Conservation (phyloP, 805 yeast genomes). For the Cephaloascus albidus region DNA sequence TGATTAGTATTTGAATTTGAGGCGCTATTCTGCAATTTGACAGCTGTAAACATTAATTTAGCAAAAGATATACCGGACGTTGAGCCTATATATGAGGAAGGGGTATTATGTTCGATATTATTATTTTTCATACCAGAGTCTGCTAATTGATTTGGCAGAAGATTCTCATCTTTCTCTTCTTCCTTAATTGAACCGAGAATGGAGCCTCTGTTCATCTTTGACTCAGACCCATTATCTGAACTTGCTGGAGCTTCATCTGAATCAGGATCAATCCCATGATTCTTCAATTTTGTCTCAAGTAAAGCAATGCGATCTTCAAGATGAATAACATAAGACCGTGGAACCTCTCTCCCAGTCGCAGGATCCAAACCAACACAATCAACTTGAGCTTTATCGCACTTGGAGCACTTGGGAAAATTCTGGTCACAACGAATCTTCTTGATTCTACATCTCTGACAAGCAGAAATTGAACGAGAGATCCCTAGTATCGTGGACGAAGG, state of each 20-base stretch:
- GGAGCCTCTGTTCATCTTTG: slow-evolving; percentile 1
- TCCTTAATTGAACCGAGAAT: background rate
- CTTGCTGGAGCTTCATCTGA: slow-evolving; percentile 2
- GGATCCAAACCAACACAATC: slow-evolving; percentile 84
- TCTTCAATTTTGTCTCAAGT: slow-evolving; percentile 42
- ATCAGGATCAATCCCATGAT: slow-evolving; percentile 28
- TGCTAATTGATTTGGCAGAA: background rate
- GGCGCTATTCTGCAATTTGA: slow-evolving; percentile 35
- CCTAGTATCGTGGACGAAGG: slow-evolving; percentile 14
- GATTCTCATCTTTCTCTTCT: background rate
- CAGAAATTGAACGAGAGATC: slow-evolving; percentile 61
- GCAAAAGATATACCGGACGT: slow-evolving; percentile 50
- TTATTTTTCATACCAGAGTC: background rate
- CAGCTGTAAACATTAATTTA: slow-evolving; percentile 67
- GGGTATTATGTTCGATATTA: background rate
- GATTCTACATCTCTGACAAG: slow-evolving; percentile 74
- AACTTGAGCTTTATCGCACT: slow-evolving; percentile 52
- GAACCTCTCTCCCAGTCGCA: slow-evolving; percentile 79
- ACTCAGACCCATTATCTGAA: background rate
- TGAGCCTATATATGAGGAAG: too few relatives aligned
- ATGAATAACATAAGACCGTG: slow-evolving; percentile 68
- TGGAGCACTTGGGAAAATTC: slow-evolving; percentile 56
- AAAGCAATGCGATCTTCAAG: slow-evolving; percentile 55
- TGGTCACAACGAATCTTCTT: slow-evolving; percentile 64
- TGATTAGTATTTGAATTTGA: slow-evolving; percentile 1